A percentile compares a stretch with the other conserved stretches of the same genome.
Evolutionary conservation across 805 yeast species (phyloP).

Genomic region (Suhomyces kilbournensis): DNA sequence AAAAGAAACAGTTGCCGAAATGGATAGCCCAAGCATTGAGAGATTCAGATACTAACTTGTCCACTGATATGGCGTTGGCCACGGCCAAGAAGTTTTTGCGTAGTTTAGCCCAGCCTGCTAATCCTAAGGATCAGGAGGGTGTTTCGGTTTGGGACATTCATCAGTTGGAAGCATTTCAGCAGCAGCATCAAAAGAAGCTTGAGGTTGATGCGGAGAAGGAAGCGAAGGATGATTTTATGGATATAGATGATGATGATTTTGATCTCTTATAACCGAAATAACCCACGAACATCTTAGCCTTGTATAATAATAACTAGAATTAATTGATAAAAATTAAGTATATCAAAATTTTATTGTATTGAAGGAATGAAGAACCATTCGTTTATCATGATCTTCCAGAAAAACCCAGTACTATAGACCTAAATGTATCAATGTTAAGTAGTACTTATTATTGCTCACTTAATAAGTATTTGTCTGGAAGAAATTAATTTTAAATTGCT

Average conservation of each 20-base stretch:
- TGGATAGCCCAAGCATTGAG: conserved; percentile 94
- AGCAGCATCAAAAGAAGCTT: conserved; percentile 39
- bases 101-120: conserved; percentile 90
- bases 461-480: no score
- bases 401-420: no score
- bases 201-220: conserved; percentile 10
- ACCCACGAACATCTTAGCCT: background rate
- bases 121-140: conserved; percentile 89
- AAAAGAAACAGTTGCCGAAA: conserved; percentile 85
- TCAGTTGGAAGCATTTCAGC: conserved; percentile 60
- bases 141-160: conserved; percentile 87
- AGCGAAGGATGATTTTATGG: conserved; percentile 40
- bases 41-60: conserved; percentile 87
- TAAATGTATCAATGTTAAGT: no score
- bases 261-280: conserved; percentile 22
- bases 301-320: no score
- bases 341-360: no score
- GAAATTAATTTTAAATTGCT: no score
- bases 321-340: no score
- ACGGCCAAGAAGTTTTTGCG: conserved; percentile 89
- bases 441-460: no score
- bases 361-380: no score
- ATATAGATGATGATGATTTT: conserved; percentile 45
- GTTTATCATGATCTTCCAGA: no score
- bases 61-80: conserved; percentile 97